Evolutionary conservation across 257 asterid species (phyloP).

Genomic region (Solanum corneliomulleri): DNA sequence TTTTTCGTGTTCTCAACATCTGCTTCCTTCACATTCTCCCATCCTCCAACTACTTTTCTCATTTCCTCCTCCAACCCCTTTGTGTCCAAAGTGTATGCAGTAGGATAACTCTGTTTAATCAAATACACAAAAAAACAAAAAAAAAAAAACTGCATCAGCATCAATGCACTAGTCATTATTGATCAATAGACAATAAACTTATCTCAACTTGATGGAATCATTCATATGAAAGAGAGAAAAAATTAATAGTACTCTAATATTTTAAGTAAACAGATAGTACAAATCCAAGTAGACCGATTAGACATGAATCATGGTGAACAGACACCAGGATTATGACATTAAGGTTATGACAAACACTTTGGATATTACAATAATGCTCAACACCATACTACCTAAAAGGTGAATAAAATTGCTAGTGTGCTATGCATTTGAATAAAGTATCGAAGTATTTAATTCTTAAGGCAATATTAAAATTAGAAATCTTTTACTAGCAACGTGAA

Average conservation of each 20-base stretch:
- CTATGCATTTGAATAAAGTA: neutral
- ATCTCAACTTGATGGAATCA: neutral
- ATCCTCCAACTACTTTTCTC: conserved; percentile 35
- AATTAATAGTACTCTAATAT: neutral
- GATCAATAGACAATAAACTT: neutral
- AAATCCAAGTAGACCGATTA: neutral
- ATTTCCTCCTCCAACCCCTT: conserved; percentile 54
- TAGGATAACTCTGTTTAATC: conserved; percentile 78
- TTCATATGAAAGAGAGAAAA: neutral
- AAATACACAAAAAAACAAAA: neutral
- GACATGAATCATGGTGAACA: neutral
- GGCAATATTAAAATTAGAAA: neutral
- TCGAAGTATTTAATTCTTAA: neutral
- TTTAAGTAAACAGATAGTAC: neutral
- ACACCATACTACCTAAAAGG: neutral
- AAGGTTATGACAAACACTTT: neutral
- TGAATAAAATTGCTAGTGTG: neutral
- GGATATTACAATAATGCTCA: neutral
- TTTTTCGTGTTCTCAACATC: conserved; percentile 33
- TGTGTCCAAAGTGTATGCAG: conserved; percentile 51
- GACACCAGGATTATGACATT: neutral
- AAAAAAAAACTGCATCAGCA: neutral
- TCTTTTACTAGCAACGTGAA: neutral
- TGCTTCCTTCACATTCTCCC: conserved; percentile 43
- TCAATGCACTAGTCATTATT: neutral